Evolutionary conservation across 371 early-diverging fungal species (phyloP), one percentile per base, ranked within the genome.

Genomic region (Dichotomocladium elegans): DNA sequence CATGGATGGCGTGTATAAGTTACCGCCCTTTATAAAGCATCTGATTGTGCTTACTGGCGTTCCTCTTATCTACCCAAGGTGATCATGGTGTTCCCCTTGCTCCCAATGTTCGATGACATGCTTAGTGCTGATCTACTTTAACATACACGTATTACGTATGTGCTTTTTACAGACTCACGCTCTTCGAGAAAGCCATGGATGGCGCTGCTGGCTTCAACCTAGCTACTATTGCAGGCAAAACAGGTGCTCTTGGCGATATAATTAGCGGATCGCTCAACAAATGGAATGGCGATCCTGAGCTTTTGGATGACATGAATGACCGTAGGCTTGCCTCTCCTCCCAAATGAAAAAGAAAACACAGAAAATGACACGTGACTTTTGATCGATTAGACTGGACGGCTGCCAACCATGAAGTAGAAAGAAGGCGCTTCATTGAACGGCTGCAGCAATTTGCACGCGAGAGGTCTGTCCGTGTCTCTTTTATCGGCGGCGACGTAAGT

Each of bases 221-320:
- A 22, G 66, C 73, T 0, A 66, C 64, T 1, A 9, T 72, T 12
- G 69, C 59, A n/a, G 69, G 66, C 4, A 68, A 66, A 34, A 69
- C 69, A 19, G 73, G 69, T 37, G 57, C 64, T 1, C 58, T 61
- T 41, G 70, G 57, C 37, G 64, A 58, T 61, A 63, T 71, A 43
- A 75, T 73, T 37, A 56, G 65, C 15, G 67, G 72, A 12, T 65
- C 78, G 31, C 55, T 87, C 8, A 69, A 70, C 54, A 74, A 82
- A 52, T 72, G 73, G 73, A 77, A 86, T 68, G 92, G 92, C 40
- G 90, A 93, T 62, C 91, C 91, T 10, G 91, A 91, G 60, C 58
- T 94, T 30, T 68, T 87, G 34, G 91, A 89, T 66, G 91, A 91
- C 54, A 68, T 91, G 74, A 85, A 82, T 66, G 91, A 90, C 62